phyloP scores from a whole-genome alignment of 176 grass and related monocot genomes.

The Coix lacrymajobi region DNA sequence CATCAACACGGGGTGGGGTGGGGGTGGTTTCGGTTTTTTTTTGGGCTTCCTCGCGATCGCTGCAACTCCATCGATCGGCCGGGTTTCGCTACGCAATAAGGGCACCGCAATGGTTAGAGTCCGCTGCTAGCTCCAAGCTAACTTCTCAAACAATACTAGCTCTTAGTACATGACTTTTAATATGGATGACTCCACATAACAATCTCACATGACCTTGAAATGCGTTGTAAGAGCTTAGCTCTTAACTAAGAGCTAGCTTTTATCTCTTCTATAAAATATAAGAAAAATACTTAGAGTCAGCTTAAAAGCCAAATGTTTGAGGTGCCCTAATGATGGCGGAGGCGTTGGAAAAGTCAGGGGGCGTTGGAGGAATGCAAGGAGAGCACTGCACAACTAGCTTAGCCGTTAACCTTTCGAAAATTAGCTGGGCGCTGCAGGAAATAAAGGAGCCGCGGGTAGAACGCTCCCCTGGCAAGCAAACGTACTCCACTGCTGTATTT shows the following conservation, averaged over 20 bases:
- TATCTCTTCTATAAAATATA: too few species aligned
- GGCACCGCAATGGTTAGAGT: too few species aligned
- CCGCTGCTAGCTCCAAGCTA: too few species aligned
- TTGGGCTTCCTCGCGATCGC: not conserved
- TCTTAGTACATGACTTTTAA: too few species aligned
- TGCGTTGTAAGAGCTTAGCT: too few species aligned
- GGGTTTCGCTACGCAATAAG: slow-evolving; percentile 14
- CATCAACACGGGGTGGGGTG: not conserved
- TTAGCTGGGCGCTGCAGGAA: not conserved
- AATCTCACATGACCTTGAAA: too few species aligned
- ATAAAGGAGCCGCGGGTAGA: not conserved
- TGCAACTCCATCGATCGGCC: not conserved
- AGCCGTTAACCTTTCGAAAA: not conserved
- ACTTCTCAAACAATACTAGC: too few species aligned
- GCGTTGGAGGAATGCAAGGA: not conserved
- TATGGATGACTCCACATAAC: too few species aligned
- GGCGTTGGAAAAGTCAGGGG: slow-evolving; percentile 9
- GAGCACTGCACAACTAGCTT: not conserved
- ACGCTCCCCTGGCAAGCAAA: not conserved
- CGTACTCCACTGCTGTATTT: not conserved
- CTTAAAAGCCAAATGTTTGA: too few species aligned
- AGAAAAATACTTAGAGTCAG: too few species aligned
- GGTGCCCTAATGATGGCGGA: not conserved
- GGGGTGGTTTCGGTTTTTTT: slow-evolving; percentile 4
- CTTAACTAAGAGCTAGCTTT: too few species aligned